Base-by-base conservation (phyloP, 2,329 filamentous ascomycete species). In the Leptographium radiaticola region DNA sequence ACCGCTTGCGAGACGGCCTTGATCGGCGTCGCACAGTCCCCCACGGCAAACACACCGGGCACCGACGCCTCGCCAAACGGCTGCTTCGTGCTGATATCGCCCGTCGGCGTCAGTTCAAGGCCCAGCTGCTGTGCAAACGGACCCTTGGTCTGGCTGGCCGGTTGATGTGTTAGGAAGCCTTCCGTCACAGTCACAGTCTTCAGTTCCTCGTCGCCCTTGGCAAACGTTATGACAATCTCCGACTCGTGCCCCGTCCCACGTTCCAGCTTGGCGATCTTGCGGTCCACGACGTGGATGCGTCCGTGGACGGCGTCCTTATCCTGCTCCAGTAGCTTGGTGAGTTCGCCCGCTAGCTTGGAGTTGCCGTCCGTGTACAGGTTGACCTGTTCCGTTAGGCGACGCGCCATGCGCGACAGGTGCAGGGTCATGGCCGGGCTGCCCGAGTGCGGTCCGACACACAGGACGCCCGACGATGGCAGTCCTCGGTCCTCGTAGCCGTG, bases 401-500 rank as follows among this genome's bases (percentile, higher is more conserved):
- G 63, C 2, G 72, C 73, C 67, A 74, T 72, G 44, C 69, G 67
- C 0, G 69, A 65, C 12, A 76, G 55, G 54, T 73, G 70, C 0
- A 67, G 56, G 9, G 71, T 65, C 49, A 68, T 62, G n/a, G n/a
- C n/a, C 11, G 63, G 58, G 0, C 65, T 46, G 10, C 59, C 60
- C 6, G 62, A 63, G 16, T 68, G 33, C 25, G 66, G 58, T 1
- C 67, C 71, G 12, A 67, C 65, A 1, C 71, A 73, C 3, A 81
- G 67, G 6, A 80, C 60, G 1, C 75, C 76, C 0, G 69, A 70
- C 0, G 72, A 72, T 0, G 65, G 60, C 3, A 65, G 62, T 2
- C 74, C 76, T 13, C 73, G 69, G 51, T 81, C 75, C 57, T 83
- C 79, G 61, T 71, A 82, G 6, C 79, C 79, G 57, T 81, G 71